phyloP scores from a whole-genome alignment of 2,329 filamentous ascomycete genomes.

The Penicillium psychrosexuale region DNA sequence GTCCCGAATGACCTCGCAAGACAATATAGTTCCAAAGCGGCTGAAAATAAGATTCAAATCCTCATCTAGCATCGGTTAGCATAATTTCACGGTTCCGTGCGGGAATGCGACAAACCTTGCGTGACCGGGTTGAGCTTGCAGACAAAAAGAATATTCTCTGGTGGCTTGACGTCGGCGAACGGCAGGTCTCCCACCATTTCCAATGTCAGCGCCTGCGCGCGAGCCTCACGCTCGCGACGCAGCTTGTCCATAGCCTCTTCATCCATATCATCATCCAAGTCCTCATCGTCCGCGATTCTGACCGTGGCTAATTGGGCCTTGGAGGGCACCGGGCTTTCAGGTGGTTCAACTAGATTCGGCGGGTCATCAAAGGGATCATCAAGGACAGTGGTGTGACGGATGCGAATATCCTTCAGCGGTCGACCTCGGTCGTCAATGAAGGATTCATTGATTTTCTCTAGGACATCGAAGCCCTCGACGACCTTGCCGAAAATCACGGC shows the following conservation, averaged over 20 bases:
- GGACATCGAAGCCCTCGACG: constrained; percentile 88
- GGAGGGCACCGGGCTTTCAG: constrained; percentile 74
- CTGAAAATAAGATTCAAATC: constrained; percentile 95
- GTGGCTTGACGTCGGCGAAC: constrained; percentile 94
- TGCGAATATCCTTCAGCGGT: constrained; percentile 89
- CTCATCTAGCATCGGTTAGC: constrained; percentile 57
- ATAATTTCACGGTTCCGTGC: neutral
- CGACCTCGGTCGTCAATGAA: constrained; percentile 83
- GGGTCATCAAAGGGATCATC: constrained; percentile 92
- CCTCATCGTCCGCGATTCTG: constrained; percentile 85
- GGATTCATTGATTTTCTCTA: constrained; percentile 89
- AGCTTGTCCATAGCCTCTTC: constrained; percentile 76
- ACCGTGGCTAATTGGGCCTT: constrained; percentile 86
- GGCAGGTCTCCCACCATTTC: constrained; percentile 98
- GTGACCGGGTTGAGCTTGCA: constrained; percentile 98
- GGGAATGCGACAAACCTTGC: constrained; percentile 49
- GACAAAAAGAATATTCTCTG: constrained; percentile 95
- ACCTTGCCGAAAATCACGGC: constrained; percentile 94
- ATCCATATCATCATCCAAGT: constrained; percentile 72
- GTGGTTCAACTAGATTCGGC: constrained; percentile 69
- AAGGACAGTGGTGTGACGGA: constrained; percentile 86
- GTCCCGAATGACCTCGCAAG: constrained; percentile 93
- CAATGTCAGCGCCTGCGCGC: constrained; percentile 88
- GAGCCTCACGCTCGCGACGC: constrained; percentile 82
- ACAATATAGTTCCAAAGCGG: constrained; percentile 90